These are phyloP conservation scores for Physcomitrellopsis africana DNA, from an alignment of 225 moss, liverwort and hornwort genomes.

Conservation along the genomic window DNA sequence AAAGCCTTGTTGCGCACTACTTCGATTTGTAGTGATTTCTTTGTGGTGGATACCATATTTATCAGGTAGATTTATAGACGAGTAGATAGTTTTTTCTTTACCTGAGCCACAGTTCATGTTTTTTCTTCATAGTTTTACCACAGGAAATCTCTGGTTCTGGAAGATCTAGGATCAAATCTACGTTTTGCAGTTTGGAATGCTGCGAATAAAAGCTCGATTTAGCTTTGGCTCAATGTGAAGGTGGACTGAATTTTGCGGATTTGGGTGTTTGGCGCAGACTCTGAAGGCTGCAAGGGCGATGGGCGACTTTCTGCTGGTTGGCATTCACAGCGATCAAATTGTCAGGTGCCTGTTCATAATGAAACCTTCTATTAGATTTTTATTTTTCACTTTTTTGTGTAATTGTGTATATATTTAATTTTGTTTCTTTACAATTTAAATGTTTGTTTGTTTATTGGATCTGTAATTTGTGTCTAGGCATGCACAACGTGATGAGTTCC, in stretches of 20 bases:
- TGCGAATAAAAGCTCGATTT: neutral
- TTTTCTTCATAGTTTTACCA: neutral
- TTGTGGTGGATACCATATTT: no score
- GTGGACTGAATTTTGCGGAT: no score
- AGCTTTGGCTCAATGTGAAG: no score
- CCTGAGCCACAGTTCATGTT: neutral
- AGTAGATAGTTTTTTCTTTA: no score
- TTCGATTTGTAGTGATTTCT: neutral
- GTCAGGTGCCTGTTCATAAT: slow-evolving; percentile 62
- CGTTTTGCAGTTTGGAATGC: neutral
- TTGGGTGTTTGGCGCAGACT: slow-evolving; percentile 51
- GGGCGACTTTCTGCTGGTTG: slow-evolving; percentile 94
- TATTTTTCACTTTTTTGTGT: neutral
- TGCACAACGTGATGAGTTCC: neutral
- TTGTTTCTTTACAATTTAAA: neutral
- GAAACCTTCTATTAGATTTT: neutral
- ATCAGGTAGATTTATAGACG: no score
- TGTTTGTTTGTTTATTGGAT: neutral
- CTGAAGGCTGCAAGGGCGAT: slow-evolving; percentile 78
- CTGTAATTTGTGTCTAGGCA: neutral
- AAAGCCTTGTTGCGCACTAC: neutral
- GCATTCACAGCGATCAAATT: slow-evolving; percentile 94
- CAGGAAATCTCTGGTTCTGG: neutral
- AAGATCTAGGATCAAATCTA: neutral
- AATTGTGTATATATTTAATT: no score